Conservation (phyloP, 495 filamentous ascomycete species). For the Astrothelium macrocarpum region DNA sequence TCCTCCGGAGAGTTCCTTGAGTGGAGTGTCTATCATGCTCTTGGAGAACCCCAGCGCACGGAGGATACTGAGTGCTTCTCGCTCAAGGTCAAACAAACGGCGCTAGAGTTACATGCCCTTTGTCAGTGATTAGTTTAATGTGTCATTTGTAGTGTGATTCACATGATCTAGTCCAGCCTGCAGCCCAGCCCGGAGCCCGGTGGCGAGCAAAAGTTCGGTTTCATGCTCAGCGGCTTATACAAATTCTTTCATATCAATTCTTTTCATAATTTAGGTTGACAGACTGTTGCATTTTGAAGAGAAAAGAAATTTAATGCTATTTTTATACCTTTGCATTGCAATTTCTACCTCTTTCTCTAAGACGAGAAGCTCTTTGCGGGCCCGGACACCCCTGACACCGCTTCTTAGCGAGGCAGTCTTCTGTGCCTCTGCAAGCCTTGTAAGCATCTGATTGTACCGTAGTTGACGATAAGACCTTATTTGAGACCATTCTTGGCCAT, state of each 20-base stretch:
- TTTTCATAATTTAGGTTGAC: not conserved
- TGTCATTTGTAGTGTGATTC: slow-evolving; percentile 15
- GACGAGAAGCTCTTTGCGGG: slow-evolving; percentile 56
- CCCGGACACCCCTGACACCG: slow-evolving; percentile 60
- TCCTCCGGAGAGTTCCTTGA: slow-evolving; percentile 61
- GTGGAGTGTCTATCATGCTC: slow-evolving; percentile 43
- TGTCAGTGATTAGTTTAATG: not conserved
- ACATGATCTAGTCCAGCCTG: slow-evolving; percentile 11
- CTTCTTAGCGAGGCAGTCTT: slow-evolving; percentile 65
- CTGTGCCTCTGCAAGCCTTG: slow-evolving; percentile 53
- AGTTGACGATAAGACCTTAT: slow-evolving; percentile 47
- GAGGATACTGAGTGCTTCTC: slow-evolving; percentile 23
- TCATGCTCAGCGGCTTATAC: slow-evolving; percentile 27
- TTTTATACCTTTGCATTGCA: slow-evolving; percentile 22
- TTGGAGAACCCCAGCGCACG: slow-evolving; percentile 63
- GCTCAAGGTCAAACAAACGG: slow-evolving; percentile 17
- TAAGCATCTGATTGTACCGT: not conserved
- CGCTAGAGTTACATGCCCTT: not conserved
- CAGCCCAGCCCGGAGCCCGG: slow-evolving; percentile 13
- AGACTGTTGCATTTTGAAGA: not conserved
- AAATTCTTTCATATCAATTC: slow-evolving; percentile 20
- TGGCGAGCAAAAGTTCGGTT: slow-evolving; percentile 17
- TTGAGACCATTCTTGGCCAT: slow-evolving; percentile 49
- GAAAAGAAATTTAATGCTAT: not conserved
- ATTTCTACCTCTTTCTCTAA: slow-evolving; percentile 53